Conservation (phyloP, 1,284 basidiomycete genomes). For the Cutaneotrichosporon sp. region DNA sequence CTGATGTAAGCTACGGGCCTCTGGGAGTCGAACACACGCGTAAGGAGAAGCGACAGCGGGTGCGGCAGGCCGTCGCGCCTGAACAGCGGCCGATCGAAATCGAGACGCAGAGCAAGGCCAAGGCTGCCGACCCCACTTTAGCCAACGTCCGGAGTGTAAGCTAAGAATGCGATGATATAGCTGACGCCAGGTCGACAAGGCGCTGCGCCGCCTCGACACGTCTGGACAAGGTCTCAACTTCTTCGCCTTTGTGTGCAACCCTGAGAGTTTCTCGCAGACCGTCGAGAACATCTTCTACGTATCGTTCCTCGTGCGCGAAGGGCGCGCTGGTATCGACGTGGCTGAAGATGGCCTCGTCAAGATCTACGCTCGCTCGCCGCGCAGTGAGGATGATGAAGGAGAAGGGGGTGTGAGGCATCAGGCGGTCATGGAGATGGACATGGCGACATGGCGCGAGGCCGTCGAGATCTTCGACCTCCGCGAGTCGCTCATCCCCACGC, state of each 20-base stretch:
- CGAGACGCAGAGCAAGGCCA: constrained; percentile 20
- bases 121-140: constrained; percentile 31
- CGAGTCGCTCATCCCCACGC: constrained; percentile 52
- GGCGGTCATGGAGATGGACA: constrained; percentile 57
- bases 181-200: constrained; percentile 31
- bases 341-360: constrained; percentile 52
- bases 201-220: constrained; percentile 30
- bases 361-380: constrained; percentile 43
- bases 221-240: constrained; percentile 47
- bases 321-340: constrained; percentile 48
- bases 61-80: constrained; percentile 17
- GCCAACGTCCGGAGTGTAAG: constrained; percentile 32
- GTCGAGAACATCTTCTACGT: constrained; percentile 61
- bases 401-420: constrained; percentile 49
- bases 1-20: constrained; percentile 42
- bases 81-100: constrained; percentile 37
- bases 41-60: constrained; percentile 9
- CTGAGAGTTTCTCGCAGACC: constrained; percentile 43
- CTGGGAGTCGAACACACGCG: constrained; percentile 30
- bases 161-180: background rate
- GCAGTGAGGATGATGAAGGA: constrained; percentile 37
- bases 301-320: constrained; percentile 58
- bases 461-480: constrained; percentile 54
- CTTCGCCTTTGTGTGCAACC: constrained; percentile 41
- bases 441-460: constrained; percentile 51